Percentiles rank a stretch among this genome's conserved stretches.
phyloP scores from a whole-genome alignment of 2,329 filamentous ascomycete genomes.

The Calonectria ilicicola region DNA sequence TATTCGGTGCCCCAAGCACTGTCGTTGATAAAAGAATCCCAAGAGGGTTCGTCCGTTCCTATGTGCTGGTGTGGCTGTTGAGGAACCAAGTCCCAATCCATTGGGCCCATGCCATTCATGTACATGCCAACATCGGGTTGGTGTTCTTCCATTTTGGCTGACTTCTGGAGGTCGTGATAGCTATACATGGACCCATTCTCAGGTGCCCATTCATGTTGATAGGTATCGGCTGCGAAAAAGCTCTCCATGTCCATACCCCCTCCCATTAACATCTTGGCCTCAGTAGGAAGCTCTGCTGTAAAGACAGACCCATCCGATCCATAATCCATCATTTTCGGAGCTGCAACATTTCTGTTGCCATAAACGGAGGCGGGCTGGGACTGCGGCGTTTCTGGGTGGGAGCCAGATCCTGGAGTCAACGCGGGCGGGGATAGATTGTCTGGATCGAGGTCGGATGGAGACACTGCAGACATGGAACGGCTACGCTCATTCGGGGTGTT shows the following conservation, averaged over 20 bases:
- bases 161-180: slow-evolving; percentile 8
- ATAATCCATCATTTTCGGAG: slow-evolving; percentile 35
- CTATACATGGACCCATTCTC: slow-evolving; percentile 13
- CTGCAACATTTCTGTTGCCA: background rate
- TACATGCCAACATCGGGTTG: background rate
- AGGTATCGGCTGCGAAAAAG: slow-evolving; percentile 28
- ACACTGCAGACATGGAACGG: slow-evolving; percentile 32
- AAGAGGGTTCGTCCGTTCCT: slow-evolving; percentile 44
- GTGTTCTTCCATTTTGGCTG: slow-evolving; percentile 9
- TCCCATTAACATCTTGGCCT: slow-evolving; percentile 55
- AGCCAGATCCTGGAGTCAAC: slow-evolving; percentile 43
- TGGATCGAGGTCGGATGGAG: slow-evolving; percentile 31
- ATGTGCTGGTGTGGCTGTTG: background rate
- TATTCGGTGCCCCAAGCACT: slow-evolving; percentile 37
- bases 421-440: slow-evolving; percentile 40
- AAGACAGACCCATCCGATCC: slow-evolving; percentile 50
- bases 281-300: slow-evolving; percentile 55
- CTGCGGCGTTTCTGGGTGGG: slow-evolving; percentile 37
- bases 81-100: slow-evolving; percentile 23
- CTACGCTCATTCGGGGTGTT: slow-evolving; percentile 27
- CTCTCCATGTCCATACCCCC: slow-evolving; percentile 46
- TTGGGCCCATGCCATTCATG: background rate
- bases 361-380: slow-evolving; percentile 36
- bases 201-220: slow-evolving; percentile 26
- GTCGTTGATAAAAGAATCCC: slow-evolving; percentile 49